phyloP scores from a whole-genome alignment of 2,329 filamentous ascomycete species.

The Neurospora sp. region DNA sequence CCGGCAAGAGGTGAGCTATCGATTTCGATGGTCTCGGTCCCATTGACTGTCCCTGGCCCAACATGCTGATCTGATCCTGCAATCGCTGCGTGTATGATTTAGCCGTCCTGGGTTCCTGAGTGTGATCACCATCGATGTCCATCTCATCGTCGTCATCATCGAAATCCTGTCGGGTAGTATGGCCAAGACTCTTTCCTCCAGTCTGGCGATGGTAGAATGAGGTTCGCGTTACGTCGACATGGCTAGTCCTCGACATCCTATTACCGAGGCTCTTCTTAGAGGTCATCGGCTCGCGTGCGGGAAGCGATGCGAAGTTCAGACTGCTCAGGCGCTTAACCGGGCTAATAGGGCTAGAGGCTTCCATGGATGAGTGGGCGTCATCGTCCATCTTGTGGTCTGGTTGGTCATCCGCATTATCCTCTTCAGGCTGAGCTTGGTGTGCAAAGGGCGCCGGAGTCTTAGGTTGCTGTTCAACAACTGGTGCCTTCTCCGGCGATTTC shows the following conservation, averaged over 20 bases:
- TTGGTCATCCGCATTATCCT: neutral
- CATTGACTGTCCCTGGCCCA: slow-evolving; percentile 48
- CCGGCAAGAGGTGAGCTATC: slow-evolving; percentile 27
- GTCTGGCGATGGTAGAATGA: slow-evolving; percentile 68
- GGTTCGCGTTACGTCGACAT: slow-evolving; percentile 61
- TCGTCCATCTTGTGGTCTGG: slow-evolving; percentile 17
- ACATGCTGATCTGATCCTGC: slow-evolving; percentile 80
- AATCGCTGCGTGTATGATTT: slow-evolving; percentile 91
- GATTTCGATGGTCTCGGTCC: slow-evolving; percentile 39
- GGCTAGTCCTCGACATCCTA: slow-evolving; percentile 65
- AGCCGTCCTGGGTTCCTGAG: slow-evolving; percentile 40
- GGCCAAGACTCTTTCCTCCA: slow-evolving; percentile 62
- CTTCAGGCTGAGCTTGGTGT: slow-evolving; percentile 4
- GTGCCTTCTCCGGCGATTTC: slow-evolving; percentile 7
- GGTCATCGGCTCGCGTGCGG: slow-evolving; percentile 77
- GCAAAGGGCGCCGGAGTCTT: neutral
- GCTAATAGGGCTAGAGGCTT: slow-evolving; percentile 64
- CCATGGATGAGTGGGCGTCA: slow-evolving; percentile 46
- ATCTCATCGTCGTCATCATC: slow-evolving; percentile 40
- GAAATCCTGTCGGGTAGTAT: slow-evolving; percentile 18
- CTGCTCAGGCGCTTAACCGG: slow-evolving; percentile 85
- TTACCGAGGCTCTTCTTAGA: slow-evolving; percentile 67
- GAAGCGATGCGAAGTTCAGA: slow-evolving; percentile 85
- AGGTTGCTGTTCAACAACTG: slow-evolving; percentile 4
- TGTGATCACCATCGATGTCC: slow-evolving; percentile 37